Conservation (phyloP, 306 rosid genomes). For the Lagenaria siceraria region DNA sequence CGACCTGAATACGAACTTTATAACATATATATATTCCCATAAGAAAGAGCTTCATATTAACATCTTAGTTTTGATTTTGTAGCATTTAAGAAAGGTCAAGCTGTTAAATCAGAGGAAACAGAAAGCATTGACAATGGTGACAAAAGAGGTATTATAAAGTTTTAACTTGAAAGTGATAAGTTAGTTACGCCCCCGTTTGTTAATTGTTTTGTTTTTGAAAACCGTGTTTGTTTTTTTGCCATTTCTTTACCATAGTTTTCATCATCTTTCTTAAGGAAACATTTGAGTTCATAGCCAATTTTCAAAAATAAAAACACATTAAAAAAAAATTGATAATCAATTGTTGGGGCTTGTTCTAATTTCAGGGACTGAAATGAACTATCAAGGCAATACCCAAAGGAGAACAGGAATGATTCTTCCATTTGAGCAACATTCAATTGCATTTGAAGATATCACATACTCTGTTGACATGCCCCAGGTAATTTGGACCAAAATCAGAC, state of each 20-base stretch:
- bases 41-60: neutral
- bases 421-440: conserved; percentile 51
- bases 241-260: too few species aligned
- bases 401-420: conserved; percentile 76
- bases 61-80: conserved; percentile 7
- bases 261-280: too few species aligned
- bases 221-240: too few species aligned
- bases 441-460: conserved; percentile 48
- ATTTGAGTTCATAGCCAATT: too few species aligned
- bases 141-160: conserved; percentile 1
- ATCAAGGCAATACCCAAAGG: neutral
- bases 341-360: neutral
- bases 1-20: neutral
- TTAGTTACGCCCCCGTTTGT: too few species aligned
- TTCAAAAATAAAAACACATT: too few species aligned
- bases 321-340: neutral
- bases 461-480: conserved; percentile 76
- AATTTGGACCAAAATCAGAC: neutral
- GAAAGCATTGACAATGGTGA: conserved; percentile 4
- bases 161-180: neutral
- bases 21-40: neutral
- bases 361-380: neutral
- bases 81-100: conserved; percentile 36
- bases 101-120: conserved; percentile 24
- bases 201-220: too few species aligned